Base-by-base conservation (phyloP, 2,329 filamentous ascomycete species). In the Pseudocercospora fijiensis region DNA sequence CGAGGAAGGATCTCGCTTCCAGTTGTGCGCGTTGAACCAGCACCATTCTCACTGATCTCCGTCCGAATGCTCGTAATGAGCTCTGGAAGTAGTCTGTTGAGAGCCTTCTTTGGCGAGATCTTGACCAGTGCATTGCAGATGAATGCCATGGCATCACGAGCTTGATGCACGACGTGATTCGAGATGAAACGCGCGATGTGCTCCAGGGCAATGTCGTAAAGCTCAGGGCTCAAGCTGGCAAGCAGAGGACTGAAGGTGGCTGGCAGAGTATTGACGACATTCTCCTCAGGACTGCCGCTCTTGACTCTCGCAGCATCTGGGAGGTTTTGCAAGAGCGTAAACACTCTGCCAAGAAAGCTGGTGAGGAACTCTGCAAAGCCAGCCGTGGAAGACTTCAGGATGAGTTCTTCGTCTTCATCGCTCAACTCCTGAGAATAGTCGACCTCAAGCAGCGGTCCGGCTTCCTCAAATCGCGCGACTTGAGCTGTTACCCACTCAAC, bases 71-170 rank as follows among this genome's bases (percentile, higher is more conserved):
- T 93, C 75, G 91, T 85, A 57, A 96, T 90, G 59, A 98, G 83
- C 81, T 96, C 92, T 0, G 95, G 95, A 30, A 99, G 84, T 61
- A 99, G 90, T 13, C 92, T 87, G 75, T 93, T 95, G 57, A 99
- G 82, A 0, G 95, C 92, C 80, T 97, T 97, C 75, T 94, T 88
- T 0, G 96, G 93, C 71, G 96, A 91, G 70, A 96, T 92, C 78
- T 98, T 98, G 83, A 95, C 96, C 24, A 99, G 83, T 0, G 92
- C 91, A 77, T 97, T 98, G 78, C 94, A 91, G 60, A 98, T 98
- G 84, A 96, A 99, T 1, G 96, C 95, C 90, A 99, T 97, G 7
- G 95, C 94, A 81, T 99, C 95, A 69, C 94, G 85, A 59, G 95
- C 94, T 78, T 98, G 95, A 72, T 99, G 93, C 18, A 99, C 94